phyloP scores from a whole-genome alignment of 495 filamentous ascomycete species.

The Tuber indicum region DNA sequence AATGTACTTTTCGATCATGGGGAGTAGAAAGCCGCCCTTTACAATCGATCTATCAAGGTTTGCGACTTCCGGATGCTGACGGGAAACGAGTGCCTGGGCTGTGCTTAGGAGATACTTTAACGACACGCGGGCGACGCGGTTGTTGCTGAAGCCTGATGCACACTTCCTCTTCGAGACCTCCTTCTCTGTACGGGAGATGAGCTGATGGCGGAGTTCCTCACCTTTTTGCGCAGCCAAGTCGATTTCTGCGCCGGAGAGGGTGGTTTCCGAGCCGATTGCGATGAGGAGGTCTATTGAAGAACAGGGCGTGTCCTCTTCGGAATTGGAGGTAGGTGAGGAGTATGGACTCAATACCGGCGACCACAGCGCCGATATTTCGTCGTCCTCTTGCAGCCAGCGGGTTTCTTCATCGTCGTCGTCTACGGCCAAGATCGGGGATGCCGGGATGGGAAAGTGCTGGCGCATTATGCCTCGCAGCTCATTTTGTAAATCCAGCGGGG shows the following conservation, averaged over 20 bases:
- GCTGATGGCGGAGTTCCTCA: conserved; percentile 19
- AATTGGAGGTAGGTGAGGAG: background rate
- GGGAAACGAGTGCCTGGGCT: conserved; percentile 18
- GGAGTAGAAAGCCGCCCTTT: conserved; percentile 28
- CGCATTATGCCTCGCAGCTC: conserved; percentile 32
- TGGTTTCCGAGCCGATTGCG: conserved; percentile 21
- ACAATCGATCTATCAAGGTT: conserved; percentile 17
- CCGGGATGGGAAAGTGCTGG: conserved; percentile 18
- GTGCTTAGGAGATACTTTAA: conserved; percentile 30
- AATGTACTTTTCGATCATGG: conserved; percentile 26
- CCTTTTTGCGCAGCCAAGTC: conserved; percentile 19
- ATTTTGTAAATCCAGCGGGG: conserved; percentile 31
- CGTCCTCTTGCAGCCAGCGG: conserved; percentile 23
- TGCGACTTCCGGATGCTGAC: conserved; percentile 20
- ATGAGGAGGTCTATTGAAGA: conserved; percentile 29
- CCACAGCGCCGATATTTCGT: conserved; percentile 28
- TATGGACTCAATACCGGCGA: conserved; percentile 18
- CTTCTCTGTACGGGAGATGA: background rate
- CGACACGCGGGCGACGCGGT: conserved; percentile 11
- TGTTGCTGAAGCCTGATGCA: conserved; percentile 8
- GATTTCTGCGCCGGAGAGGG: conserved; percentile 12
- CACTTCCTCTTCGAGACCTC: conserved; percentile 20
- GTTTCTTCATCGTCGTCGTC: conserved; percentile 29
- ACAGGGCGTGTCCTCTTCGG: conserved; percentile 17
- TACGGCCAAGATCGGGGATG: conserved; percentile 3